Conservation (phyloP, 352 stramenopile genomes). For the Pythium grandisporangium region DNA sequence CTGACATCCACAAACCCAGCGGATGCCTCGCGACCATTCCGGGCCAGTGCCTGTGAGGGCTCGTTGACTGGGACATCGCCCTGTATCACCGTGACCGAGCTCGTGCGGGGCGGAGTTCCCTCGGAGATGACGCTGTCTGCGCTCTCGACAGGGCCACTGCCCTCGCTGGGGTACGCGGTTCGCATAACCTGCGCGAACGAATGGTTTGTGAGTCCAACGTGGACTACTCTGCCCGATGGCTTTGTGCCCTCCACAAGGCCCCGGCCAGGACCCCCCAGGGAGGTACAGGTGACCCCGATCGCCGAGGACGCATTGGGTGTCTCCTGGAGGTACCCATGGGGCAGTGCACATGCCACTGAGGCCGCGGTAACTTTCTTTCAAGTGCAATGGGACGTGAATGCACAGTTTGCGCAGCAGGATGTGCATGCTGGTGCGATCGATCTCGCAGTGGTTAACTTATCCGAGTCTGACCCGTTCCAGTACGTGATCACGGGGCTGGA, state of each 20-base stretch:
- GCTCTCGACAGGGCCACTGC: not conserved
- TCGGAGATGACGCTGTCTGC: conserved; percentile 10
- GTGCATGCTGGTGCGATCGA: conserved; percentile 40
- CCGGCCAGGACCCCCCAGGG: conserved; percentile 17
- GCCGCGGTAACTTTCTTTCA: conserved; percentile 84
- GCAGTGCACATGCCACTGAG: conserved; percentile 56
- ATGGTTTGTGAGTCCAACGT: conserved; percentile 17
- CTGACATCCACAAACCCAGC: conserved; percentile 35
- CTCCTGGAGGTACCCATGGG: conserved; percentile 72
- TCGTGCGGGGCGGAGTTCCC: conserved; percentile 25
- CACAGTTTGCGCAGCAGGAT: conserved; percentile 71
- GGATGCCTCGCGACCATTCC: conserved; percentile 18
- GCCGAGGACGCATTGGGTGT: conserved; percentile 32
- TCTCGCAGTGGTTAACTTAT: conserved; percentile 5
- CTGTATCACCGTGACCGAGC: conserved; percentile 27
- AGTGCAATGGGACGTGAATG: conserved; percentile 89
- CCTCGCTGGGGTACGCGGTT: conserved; percentile 31
- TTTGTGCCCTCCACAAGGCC: conserved; percentile 19
- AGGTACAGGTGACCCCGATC: conserved; percentile 26
- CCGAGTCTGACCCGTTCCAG: conserved; percentile 6
- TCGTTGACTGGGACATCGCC: conserved; percentile 44
- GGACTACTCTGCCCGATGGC: conserved; percentile 4
- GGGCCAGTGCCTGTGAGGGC: conserved; percentile 36
- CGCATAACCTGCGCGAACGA: conserved; percentile 28
- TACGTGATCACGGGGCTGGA: conserved; percentile 44